These are phyloP conservation scores for Mrakiaceae sp. DNA, from an alignment of 1,284 basidiomycete genomes.

Conservation along the genomic window DNA sequence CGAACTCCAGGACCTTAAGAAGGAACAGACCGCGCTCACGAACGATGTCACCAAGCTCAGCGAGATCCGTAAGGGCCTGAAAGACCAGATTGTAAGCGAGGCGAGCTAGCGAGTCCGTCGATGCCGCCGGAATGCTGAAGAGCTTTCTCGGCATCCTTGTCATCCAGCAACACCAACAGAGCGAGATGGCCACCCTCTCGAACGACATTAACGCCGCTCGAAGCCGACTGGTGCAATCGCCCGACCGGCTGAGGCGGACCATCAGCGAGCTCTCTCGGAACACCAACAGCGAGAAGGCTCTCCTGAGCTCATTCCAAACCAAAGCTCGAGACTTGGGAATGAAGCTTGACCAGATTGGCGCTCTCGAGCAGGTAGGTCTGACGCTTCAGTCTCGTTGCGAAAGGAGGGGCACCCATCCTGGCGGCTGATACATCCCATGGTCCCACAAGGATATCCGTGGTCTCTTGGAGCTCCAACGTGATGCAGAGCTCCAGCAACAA, in stretches of 20 bases:
- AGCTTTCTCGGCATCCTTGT: background rate
- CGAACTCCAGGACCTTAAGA: slow-evolving; percentile 57
- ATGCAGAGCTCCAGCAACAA: slow-evolving; percentile 11
- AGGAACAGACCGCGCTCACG: slow-evolving; percentile 48
- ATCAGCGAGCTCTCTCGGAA: slow-evolving; percentile 58
- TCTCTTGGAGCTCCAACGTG: slow-evolving; percentile 30
- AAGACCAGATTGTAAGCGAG: slow-evolving; percentile 25
- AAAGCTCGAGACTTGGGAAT: slow-evolving; percentile 62
- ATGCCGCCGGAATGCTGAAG: too few species aligned
- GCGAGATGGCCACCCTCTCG: slow-evolving; percentile 26
- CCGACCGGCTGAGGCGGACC: slow-evolving; percentile 67
- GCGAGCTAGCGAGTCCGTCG: too few species aligned
- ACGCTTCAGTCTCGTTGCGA: background rate
- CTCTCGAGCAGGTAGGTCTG: slow-evolving; percentile 54
- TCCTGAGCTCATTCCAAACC: slow-evolving; percentile 48
- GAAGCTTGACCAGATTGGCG: slow-evolving; percentile 57
- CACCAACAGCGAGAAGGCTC: slow-evolving; percentile 47
- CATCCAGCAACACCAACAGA: background rate
- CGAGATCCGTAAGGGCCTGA: slow-evolving; percentile 19
- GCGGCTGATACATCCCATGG: background rate
- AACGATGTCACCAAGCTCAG: background rate
- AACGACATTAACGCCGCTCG: slow-evolving; percentile 50
- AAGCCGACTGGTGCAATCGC: slow-evolving; percentile 70
- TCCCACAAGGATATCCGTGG: slow-evolving; percentile 24
- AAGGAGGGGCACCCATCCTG: background rate